Conservation (phyloP, 805 yeast genomes). For the Saccharomyces kudriavzevii region DNA sequence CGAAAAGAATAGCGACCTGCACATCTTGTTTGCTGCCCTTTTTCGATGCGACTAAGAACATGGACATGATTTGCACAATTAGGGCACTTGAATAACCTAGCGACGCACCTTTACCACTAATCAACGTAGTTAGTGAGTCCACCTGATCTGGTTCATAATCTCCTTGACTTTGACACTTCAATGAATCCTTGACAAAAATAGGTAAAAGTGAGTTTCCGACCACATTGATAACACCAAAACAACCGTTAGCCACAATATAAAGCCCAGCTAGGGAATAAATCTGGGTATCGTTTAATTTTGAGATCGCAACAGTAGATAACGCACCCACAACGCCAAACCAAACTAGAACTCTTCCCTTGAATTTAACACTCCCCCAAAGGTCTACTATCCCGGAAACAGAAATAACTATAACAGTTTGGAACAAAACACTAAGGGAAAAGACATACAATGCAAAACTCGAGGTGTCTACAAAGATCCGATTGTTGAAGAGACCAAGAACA, state of each 20-base stretch:
- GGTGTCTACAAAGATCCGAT: constrained; percentile 51
- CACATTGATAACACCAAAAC: constrained; percentile 72
- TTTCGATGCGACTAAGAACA: constrained; percentile 41
- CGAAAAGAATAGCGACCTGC: constrained; percentile 51
- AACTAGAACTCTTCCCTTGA: constrained; percentile 49
- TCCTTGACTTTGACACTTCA: constrained; percentile 11
- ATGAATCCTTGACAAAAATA: constrained; percentile 41
- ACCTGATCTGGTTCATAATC: constrained; percentile 10
- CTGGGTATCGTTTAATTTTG: constrained; percentile 23
- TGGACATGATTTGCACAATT: constrained; percentile 54
- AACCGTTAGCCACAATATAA: constrained; percentile 56
- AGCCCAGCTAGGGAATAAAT: constrained; percentile 35
- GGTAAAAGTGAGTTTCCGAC: constrained; percentile 74
- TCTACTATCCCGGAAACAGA: constrained; percentile 69
- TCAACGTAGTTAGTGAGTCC: constrained; percentile 39
- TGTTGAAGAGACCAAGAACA: constrained; percentile 37
- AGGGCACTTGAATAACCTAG: constrained; percentile 64
- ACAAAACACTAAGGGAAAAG: constrained; percentile 59
- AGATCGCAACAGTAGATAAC: constrained; percentile 42
- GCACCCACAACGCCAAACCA: constrained; percentile 55
- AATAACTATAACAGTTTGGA: constrained; percentile 64
- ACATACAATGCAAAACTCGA: constrained; percentile 69
- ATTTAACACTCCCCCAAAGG: constrained; percentile 37
- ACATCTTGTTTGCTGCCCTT: constrained; percentile 27
- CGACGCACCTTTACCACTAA: constrained; percentile 66